phyloP scores from a whole-genome alignment of 805 yeast genomes.

The Peterozyma xylosa region DNA sequence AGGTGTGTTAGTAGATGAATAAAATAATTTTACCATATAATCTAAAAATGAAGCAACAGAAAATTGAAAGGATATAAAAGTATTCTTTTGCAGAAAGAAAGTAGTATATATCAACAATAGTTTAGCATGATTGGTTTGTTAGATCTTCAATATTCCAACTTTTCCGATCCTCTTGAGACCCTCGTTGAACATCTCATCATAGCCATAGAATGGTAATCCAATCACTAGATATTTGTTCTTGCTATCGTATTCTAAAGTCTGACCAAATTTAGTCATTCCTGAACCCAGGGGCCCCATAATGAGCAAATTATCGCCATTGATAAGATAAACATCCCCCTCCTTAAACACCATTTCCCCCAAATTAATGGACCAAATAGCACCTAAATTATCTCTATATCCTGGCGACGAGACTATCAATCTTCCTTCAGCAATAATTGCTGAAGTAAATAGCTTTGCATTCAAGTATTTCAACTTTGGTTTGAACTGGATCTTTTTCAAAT shows the following conservation, averaged over 20 bases:
- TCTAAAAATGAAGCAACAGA: too few species aligned
- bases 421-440: background rate
- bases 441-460: background rate
- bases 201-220: conserved; percentile 30
- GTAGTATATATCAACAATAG: too few species aligned
- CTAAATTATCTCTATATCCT: conserved; percentile 27
- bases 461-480: background rate
- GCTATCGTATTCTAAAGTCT: conserved; percentile 20
- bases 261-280: conserved; percentile 38
- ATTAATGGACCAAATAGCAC: conserved; percentile 36
- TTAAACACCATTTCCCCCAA: conserved; percentile 11
- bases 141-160: conserved; percentile 10
- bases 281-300: conserved; percentile 15
- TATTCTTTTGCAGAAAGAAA: too few species aligned
- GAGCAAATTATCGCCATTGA: conserved; percentile 8
- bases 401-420: conserved; percentile 4
- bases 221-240: conserved; percentile 20
- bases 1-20: too few species aligned
- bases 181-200: conserved; percentile 19
- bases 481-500: background rate
- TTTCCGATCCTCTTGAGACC: conserved; percentile 23
- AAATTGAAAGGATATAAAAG: too few species aligned
- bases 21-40: too few species aligned
- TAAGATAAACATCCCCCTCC: background rate
- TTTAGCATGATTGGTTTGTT: too few species aligned